A percentile compares a stretch with the other conserved stretches of the same genome.
Conservation (phyloP, 2,329 filamentous ascomycete genomes). For the Lasiodiplodia hormozganensis region DNA sequence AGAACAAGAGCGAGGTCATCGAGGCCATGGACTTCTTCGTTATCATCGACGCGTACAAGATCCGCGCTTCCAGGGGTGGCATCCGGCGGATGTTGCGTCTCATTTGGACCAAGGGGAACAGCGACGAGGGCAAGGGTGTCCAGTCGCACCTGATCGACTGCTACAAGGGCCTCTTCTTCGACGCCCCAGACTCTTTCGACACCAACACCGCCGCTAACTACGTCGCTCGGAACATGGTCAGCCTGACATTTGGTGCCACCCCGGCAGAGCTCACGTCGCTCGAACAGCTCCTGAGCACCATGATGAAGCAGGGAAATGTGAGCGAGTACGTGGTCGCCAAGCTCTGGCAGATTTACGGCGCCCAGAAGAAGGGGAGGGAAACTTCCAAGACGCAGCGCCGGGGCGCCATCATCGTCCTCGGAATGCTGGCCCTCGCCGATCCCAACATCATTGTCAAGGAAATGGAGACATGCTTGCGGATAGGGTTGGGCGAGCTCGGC, state of each 20-base stretch:
- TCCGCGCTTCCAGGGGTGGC: constrained; percentile 89
- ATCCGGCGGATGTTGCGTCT: constrained; percentile 95
- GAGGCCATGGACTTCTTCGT: constrained; percentile 99
- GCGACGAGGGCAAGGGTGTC: constrained; percentile 97
- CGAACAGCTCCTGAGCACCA: constrained; percentile 92
- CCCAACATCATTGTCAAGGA: constrained; percentile 93
- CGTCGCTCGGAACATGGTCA: constrained; percentile 98
- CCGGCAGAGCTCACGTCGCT: constrained; percentile 94
- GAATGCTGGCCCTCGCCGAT: constrained; percentile 93
- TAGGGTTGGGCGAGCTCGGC: constrained; percentile 83
- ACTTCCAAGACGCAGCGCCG: constrained; percentile 90
- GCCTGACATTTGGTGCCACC: constrained; percentile 92
- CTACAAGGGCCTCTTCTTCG: constrained; percentile 95
- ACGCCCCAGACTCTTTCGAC: constrained; percentile 87
- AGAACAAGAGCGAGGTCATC: constrained; percentile 98
- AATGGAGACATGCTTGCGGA: constrained; percentile 91
- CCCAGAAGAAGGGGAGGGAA: constrained; percentile 77
- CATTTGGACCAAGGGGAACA: constrained; percentile 99
- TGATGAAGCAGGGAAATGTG: constrained; percentile 94
- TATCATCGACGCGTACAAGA: constrained; percentile 92
- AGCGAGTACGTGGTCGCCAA: constrained; percentile 87
- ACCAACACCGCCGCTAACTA: constrained; percentile 93
- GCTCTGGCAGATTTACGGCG: constrained; percentile 96
- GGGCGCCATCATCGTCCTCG: constrained; percentile 93
- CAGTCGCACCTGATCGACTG: constrained; percentile 96